Evolutionary conservation across 495 filamentous ascomycete species (phyloP).

Genomic region (Penicillium riverlandense): DNA sequence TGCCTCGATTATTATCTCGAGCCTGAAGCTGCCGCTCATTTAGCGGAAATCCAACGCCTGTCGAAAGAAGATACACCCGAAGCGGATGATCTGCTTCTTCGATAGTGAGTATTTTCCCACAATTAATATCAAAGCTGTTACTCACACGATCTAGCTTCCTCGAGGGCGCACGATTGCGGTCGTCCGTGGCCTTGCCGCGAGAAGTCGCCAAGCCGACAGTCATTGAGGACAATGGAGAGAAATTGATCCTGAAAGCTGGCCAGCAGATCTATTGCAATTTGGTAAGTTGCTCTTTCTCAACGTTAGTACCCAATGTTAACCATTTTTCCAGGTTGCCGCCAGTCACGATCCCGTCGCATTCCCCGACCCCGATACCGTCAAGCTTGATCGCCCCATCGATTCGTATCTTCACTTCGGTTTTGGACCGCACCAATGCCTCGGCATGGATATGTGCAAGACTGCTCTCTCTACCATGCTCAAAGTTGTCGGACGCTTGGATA

Average conservation of each 20-base stretch:
- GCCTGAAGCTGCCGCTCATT: constrained; percentile 43
- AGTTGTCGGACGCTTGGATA: constrained; percentile 47
- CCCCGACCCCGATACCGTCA: constrained; percentile 60
- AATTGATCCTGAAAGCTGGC: constrained; percentile 42
- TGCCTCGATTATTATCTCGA: constrained; percentile 73
- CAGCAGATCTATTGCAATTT: constrained; percentile 50
- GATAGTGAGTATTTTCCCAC: constrained; percentile 20
- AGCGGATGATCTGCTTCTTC: constrained; percentile 42
- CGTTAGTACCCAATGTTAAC: no score
- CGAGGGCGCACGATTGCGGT: constrained; percentile 53
- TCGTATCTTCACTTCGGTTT: constrained; percentile 61
- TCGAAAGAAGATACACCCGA: constrained; percentile 39
- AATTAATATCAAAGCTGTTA: not conserved
- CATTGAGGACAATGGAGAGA: constrained; percentile 44
- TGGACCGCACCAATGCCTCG: constrained; percentile 57
- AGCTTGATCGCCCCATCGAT: constrained; percentile 58
- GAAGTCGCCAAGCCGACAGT: constrained; percentile 43
- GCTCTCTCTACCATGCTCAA: constrained; percentile 61
- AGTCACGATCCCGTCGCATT: constrained; percentile 56
- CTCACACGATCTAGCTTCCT: constrained; percentile 37
- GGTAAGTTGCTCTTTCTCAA: constrained; percentile 14
- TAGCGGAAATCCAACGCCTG: constrained; percentile 51
- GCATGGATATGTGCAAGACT: constrained; percentile 51
- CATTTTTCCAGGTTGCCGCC: constrained; percentile 30
- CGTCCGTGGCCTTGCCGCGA: constrained; percentile 48